Evolutionary conservation across 2,329 filamentous ascomycete genomes (phyloP).

Genomic region (Fusarium buxicola): DNA sequence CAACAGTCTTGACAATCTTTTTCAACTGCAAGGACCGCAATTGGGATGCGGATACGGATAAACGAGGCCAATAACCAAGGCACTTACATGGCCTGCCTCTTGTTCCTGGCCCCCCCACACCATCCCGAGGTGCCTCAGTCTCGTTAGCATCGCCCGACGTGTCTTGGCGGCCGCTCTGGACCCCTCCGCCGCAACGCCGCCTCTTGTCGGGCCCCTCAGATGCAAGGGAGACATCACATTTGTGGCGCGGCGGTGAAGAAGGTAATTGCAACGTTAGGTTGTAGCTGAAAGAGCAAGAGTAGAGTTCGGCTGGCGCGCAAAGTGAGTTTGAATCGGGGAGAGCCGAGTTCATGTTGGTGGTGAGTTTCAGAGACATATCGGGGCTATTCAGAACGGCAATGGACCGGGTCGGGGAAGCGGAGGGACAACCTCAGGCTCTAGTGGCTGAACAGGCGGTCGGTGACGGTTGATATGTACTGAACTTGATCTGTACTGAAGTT

Average conservation of each 20-base stretch:
- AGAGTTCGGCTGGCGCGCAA: conserved; percentile 34
- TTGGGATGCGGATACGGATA: no score
- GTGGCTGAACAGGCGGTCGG: neutral
- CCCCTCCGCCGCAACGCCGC: conserved; percentile 23
- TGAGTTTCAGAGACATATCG: neutral
- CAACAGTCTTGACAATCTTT: no score
- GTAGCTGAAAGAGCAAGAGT: conserved; percentile 8
- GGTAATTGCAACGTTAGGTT: neutral
- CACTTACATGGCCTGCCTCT: no score
- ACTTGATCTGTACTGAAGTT: conserved; percentile 28
- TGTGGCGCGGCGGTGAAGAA: conserved; percentile 35
- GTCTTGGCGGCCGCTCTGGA: conserved; percentile 13
- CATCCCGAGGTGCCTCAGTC: conserved; percentile 15
- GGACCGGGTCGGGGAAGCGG: neutral
- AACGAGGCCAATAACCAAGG: no score
- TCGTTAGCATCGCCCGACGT: conserved; percentile 24
- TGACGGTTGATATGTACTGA: conserved; percentile 32
- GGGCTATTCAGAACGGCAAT: neutral
- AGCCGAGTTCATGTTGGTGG: neutral
- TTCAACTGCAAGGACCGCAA: no score
- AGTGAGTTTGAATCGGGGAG: neutral
- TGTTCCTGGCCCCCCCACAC: neutral
- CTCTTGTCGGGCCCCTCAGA: conserved; percentile 15
- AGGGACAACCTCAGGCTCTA: neutral
- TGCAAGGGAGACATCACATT: conserved; percentile 36